Evolutionary conservation across 495 filamentous ascomycete genomes (phyloP), one percentile per base, ranked within the genome.

Genomic region (Glarea lozoyensis): DNA sequence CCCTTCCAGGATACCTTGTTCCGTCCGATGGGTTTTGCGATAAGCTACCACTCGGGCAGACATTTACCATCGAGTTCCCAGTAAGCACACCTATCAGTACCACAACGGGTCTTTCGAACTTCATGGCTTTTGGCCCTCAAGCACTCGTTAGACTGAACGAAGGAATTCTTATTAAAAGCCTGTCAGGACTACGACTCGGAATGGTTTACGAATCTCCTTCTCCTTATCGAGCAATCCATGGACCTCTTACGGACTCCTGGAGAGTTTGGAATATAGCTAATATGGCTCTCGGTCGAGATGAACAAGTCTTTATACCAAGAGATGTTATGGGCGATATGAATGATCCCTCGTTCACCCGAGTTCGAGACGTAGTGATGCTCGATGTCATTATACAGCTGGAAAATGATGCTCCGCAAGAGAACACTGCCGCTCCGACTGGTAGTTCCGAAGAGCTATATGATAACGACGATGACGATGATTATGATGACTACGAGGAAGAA

Each of bases 221-320:
- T 10, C 53, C 49, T 30, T 52, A 40, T 22, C 19, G 25, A 29
- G 39, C 39, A n/a, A 21, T 53, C 17, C 46, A 56, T 38, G 53
- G 49, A 15, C 49, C 37, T 4, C 29, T 49, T 1, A 55, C 56
- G 0, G 63, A 65, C n/a, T 49, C 59, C 25, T 93, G 76, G 63
- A 70, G 86, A 45, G 73, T 93, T 17, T 83, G 78, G 42, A 81
- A 81, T 31, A 74, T 97, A 59, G 84, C 84, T 33, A 84, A 84
- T 53, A 72, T 93, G 20, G 70, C 82, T 0, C 65, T 98, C 1
- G 92, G 92, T 7, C 82, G 85, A 44, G 88, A 95, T 52, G 92
- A 98, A 64, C 87, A 81, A 55, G 76, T 96, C 42, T 85, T 87
- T 55, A 67, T 98, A 43, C 67, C 78, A n/a, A 73, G 82, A 18